Evolutionary conservation across 2,329 filamentous ascomycete species (phyloP).

Genomic region (Fusarium sp.): DNA sequence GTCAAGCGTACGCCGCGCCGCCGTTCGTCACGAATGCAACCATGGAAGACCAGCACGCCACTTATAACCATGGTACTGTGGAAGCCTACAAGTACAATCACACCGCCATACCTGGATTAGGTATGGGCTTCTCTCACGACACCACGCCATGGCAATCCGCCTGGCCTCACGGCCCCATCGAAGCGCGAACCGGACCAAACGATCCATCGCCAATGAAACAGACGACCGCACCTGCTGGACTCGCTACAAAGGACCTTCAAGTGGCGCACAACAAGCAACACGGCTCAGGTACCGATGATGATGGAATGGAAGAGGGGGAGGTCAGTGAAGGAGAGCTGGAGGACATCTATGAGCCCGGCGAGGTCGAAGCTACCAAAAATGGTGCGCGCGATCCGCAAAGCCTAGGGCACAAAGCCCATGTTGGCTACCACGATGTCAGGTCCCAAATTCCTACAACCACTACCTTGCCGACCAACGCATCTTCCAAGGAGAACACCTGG

Average conservation of each 20-base stretch:
- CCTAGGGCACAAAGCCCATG: background rate
- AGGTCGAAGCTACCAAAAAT: constrained; percentile 13
- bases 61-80: constrained; percentile 15
- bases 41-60: constrained; percentile 4
- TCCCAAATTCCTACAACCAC: background rate
- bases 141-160: constrained; percentile 29
- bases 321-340: constrained; percentile 73
- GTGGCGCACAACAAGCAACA: constrained; percentile 12
- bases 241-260: background rate
- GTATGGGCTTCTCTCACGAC: constrained; percentile 41
- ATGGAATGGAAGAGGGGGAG: constrained; percentile 73
- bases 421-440: background rate
- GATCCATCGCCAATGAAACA: background rate
- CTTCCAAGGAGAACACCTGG: constrained; percentile 5
- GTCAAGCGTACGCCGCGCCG: constrained; percentile 22
- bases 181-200: background rate
- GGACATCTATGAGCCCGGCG: constrained; percentile 60
- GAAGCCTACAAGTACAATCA: constrained; percentile 42
- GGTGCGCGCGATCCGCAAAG: background rate
- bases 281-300: constrained; percentile 16
- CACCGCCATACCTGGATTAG: constrained; percentile 49
- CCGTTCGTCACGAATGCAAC: constrained; percentile 18
- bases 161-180: constrained; percentile 15
- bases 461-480: background rate
- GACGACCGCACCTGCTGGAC: background rate